Evolutionary conservation across 179 eudicot genomes (phyloP).

Genomic region (Kewa caespitosa): DNA sequence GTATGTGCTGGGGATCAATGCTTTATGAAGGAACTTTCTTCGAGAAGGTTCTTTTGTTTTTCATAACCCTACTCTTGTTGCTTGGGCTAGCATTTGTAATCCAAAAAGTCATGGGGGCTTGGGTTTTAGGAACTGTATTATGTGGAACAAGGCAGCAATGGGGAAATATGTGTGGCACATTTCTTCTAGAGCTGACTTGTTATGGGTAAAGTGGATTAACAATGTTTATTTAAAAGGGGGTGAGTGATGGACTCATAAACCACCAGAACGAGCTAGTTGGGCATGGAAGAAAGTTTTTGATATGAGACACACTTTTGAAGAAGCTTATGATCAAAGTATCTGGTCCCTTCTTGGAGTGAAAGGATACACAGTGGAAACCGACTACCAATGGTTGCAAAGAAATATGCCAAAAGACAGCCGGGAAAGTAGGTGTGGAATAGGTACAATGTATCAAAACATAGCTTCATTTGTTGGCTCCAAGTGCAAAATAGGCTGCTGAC

Average conservation of each 20-base stretch:
- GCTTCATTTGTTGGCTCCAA: no score
- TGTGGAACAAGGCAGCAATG: not conserved
- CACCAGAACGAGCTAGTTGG: not conserved
- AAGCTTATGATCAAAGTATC: no score
- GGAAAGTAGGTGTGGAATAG: no score
- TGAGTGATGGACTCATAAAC: not conserved
- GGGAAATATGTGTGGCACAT: not conserved
- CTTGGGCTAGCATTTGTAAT: not conserved
- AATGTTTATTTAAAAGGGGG: not conserved
- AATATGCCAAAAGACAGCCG: no score
- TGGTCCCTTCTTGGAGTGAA: no score
- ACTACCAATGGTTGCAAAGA: no score
- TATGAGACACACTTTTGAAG: no score
- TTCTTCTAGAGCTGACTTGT: not conserved
- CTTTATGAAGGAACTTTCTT: not conserved
- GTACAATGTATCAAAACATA: no score
- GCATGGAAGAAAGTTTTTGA: not conserved
- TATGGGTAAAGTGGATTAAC: not conserved
- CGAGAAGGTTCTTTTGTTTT: not conserved
- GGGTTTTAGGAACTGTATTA: not conserved
- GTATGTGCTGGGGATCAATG: not conserved
- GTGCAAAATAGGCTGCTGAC: no score
- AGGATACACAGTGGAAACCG: no score
- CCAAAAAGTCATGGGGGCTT: not conserved
- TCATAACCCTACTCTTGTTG: not conserved